A percentile compares a stretch with the other conserved stretches of the same genome.
These are phyloP conservation scores for Xerocomus nothofagi DNA, from an alignment of 1,284 basidiomycete genomes.

Conservation along the genomic window DNA sequence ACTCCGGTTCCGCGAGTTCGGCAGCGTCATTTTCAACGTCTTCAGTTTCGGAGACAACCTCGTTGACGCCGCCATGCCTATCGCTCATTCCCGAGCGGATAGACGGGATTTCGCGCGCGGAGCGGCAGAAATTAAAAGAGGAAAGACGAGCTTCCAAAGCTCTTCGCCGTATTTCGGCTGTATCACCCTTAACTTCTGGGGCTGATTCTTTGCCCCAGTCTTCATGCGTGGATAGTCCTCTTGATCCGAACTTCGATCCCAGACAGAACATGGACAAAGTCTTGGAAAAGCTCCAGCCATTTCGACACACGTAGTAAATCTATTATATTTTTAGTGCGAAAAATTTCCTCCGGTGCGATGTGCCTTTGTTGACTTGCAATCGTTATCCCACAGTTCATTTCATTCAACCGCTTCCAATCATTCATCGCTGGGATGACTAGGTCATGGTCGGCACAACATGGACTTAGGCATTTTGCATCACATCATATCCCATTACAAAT, in stretches of 20 bases:
- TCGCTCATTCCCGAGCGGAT: conserved; percentile 33
- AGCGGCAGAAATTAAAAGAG: conserved; percentile 34
- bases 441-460: conserved; percentile 14
- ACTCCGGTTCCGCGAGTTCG: conserved; percentile 12
- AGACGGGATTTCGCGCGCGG: conserved; percentile 28
- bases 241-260: conserved; percentile 37
- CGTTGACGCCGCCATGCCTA: conserved; percentile 23
- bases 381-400: conserved; percentile 13
- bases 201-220: conserved; percentile 20
- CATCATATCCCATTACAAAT: conserved; percentile 20
- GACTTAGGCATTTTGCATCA: conserved; percentile 29
- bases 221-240: conserved; percentile 22
- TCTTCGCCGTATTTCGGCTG: conserved; percentile 39
- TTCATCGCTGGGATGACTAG: conserved; percentile 13
- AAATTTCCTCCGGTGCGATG: background rate
- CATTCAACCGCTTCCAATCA: conserved; percentile 11
- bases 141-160: conserved; percentile 38
- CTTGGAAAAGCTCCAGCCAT: conserved; percentile 39
- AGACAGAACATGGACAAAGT: conserved; percentile 39
- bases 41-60: conserved; percentile 14
- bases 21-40: conserved; percentile 19
- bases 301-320: conserved; percentile 30
- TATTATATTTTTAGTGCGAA: conserved; percentile 19
- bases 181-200: conserved; percentile 26
- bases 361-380: conserved; percentile 9